Percentiles rank a stretch among this genome's conserved stretches.
Conservation (phyloP, 768 basidiomycete genomes). For the Gloeostereum incarnatum region DNA sequence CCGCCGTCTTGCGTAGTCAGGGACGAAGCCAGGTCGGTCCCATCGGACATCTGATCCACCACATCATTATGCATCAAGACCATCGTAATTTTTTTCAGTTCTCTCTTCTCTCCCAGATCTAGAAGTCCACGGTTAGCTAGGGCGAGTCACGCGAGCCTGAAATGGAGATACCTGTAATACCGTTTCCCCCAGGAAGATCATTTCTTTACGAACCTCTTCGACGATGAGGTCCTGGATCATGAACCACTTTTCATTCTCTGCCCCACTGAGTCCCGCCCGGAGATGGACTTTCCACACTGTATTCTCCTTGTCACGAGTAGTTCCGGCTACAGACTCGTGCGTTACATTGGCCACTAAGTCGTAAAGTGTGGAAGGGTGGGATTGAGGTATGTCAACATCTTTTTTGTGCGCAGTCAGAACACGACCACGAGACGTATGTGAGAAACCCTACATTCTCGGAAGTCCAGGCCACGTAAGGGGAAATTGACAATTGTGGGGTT, state of each 20-base stretch:
- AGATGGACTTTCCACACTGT: constrained; percentile 92
- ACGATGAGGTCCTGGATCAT: constrained; percentile 96
- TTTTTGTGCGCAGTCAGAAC: constrained; percentile 11
- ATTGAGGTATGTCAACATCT: constrained; percentile 73
- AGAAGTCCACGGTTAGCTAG: constrained; percentile 1
- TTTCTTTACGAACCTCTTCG: constrained; percentile 91
- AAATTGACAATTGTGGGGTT: constrained; percentile 99
- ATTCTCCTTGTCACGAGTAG: constrained; percentile 84
- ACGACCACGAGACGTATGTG: constrained; percentile 14
- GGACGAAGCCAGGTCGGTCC: neutral
- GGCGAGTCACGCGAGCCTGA: neutral
- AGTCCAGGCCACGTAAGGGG: constrained; percentile 87
- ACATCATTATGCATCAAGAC: too few species aligned
- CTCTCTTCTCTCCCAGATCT: constrained; percentile 60
- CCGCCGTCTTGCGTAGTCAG: neutral
- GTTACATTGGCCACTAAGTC: constrained; percentile 95
- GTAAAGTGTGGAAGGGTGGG: constrained; percentile 62
- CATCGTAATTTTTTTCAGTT: too few species aligned
- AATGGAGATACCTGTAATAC: constrained; percentile 70
- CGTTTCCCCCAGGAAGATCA: constrained; percentile 98
- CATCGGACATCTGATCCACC: too few species aligned
- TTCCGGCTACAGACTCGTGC: constrained; percentile 93
- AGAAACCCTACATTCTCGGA: constrained; percentile 71
- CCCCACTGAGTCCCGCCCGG: constrained; percentile 63
- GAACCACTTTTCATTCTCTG: constrained; percentile 89